phyloP scores from a whole-genome alignment of 2,329 filamentous ascomycete genomes.

The Aspergillus ibericus region DNA sequence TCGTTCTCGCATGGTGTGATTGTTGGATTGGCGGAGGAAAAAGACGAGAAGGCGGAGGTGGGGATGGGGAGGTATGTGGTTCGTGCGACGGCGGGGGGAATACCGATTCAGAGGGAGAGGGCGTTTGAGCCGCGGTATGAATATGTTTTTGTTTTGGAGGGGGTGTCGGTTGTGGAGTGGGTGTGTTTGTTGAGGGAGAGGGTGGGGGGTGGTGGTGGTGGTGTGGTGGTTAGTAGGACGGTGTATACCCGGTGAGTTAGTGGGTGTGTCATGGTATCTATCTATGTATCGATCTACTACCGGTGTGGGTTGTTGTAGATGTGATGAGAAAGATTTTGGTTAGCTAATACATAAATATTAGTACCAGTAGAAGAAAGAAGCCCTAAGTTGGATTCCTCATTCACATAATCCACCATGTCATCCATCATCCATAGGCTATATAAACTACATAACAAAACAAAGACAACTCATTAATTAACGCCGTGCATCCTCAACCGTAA shows the following conservation, averaged over 20 bases:
- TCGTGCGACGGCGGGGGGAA: conserved; percentile 1
- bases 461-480: neutral
- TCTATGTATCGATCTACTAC: no score
- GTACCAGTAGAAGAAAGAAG: neutral
- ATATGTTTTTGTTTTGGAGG: conserved; percentile 29
- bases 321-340: neutral
- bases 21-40: neutral
- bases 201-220: neutral
- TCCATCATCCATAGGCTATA: neutral
- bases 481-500: conserved; percentile 23
- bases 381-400: neutral
- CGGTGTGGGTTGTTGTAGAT: no score
- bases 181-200: conserved; percentile 8
- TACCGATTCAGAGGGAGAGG: neutral
- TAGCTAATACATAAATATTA: neutral
- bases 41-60: neutral
- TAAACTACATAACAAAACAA: neutral
- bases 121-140: neutral
- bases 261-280: no score
- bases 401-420: neutral
- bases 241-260: neutral
- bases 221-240: neutral
- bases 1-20: conserved; percentile 10
- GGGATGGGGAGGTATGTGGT: conserved; percentile 17
- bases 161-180: conserved; percentile 31